Conservation (phyloP, 345 rosid genomes). For the Eucalyptus pauciflora region DNA sequence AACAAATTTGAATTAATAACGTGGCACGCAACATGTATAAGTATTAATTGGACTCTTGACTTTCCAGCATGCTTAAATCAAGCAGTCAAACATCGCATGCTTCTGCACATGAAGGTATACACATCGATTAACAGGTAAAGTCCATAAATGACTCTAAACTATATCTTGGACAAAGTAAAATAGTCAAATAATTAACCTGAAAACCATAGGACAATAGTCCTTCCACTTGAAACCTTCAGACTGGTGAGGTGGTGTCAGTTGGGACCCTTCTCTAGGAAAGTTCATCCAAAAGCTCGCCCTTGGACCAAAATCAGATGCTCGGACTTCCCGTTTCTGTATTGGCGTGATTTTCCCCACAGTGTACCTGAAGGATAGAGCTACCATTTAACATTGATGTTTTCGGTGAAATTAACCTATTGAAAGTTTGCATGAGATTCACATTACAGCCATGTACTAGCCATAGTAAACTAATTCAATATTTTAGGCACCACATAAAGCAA, state of each 20-base stretch:
- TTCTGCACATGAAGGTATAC: background rate
- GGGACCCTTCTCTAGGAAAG: slow-evolving; percentile 88
- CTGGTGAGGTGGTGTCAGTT: slow-evolving; percentile 83
- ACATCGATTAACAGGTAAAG: background rate
- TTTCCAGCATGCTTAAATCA: background rate
- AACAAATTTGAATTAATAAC: background rate
- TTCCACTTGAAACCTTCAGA: slow-evolving; percentile 97
- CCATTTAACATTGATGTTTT: background rate
- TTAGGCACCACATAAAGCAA: background rate
- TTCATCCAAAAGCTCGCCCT: slow-evolving; percentile 97
- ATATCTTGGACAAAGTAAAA: background rate
- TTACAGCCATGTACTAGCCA: background rate
- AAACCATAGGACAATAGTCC: slow-evolving; percentile 98
- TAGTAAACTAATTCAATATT: background rate
- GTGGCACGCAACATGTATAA: background rate
- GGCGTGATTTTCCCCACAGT: slow-evolving; percentile 99
- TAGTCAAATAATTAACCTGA: slow-evolving; percentile 49
- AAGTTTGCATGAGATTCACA: background rate
- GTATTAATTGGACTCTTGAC: background rate
- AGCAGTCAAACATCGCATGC: background rate
- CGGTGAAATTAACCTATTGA: background rate
- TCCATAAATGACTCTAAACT: background rate
- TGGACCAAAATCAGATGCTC: slow-evolving; percentile 85
- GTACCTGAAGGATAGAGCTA: slow-evolving; percentile 35
- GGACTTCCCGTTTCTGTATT: slow-evolving; percentile 80